These are phyloP conservation scores for Calonectria hawksworthii DNA, from an alignment of 2,329 filamentous ascomycete species.

Conservation along the genomic window DNA sequence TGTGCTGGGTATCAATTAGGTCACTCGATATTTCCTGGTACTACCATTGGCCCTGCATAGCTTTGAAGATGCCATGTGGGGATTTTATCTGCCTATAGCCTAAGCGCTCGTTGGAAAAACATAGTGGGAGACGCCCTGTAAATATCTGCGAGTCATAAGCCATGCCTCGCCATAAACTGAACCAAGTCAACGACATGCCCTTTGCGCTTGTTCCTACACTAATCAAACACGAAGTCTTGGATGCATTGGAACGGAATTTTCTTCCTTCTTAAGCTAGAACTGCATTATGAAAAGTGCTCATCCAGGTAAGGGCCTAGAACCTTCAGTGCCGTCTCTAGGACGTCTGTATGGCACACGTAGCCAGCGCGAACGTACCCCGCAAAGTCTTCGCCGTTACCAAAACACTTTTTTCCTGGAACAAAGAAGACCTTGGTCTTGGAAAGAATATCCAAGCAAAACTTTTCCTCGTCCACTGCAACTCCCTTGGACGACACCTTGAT, in stretches of 20 bases:
- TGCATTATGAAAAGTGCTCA: constrained; percentile 5
- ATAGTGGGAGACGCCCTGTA: not conserved
- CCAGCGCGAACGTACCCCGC: constrained; percentile 20
- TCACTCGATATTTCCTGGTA: too few species aligned
- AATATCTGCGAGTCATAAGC: not conserved
- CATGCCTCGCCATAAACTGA: not conserved
- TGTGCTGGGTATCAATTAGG: not conserved
- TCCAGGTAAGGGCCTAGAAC: constrained; percentile 32
- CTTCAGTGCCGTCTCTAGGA: constrained; percentile 10
- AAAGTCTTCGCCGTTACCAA: constrained; percentile 22
- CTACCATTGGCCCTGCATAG: not conserved
- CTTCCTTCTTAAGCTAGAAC: not conserved
- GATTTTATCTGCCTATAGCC: not conserved
- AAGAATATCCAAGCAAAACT: constrained; percentile 12
- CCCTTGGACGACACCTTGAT: constrained; percentile 6
- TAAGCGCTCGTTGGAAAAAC: not conserved
- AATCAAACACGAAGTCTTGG: too few species aligned
- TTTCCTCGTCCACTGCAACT: constrained; percentile 9
- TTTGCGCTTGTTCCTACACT: not conserved
- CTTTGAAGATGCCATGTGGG: not conserved
- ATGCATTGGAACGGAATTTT: too few species aligned
- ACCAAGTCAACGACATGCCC: too few species aligned
- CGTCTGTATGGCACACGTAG: constrained; percentile 15
- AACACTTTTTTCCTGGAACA: constrained; percentile 18
- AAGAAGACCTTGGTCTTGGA: constrained; percentile 17